A percentile compares a stretch with the other conserved stretches of the same genome.
phyloP scores from a whole-genome alignment of 495 filamentous ascomycete genomes.

The Neurospora africana region DNA sequence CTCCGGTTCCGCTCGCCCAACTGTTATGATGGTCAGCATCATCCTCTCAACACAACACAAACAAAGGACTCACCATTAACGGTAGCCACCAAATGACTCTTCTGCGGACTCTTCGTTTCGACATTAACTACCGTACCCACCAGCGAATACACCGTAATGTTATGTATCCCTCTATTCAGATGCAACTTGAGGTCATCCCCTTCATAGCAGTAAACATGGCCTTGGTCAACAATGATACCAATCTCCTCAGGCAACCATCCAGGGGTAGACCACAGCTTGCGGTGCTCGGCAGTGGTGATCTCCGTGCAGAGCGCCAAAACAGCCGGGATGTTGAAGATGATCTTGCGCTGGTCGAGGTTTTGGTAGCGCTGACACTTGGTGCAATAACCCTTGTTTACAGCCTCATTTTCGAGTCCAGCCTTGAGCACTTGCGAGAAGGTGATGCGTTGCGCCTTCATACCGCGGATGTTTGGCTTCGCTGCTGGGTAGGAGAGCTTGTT shows the following conservation, averaged over 20 bases:
- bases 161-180: slow-evolving; percentile 49
- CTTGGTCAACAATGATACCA: slow-evolving; percentile 70
- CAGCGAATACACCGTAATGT: slow-evolving; percentile 77
- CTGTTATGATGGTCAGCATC: too few relatives aligned
- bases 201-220: slow-evolving; percentile 81
- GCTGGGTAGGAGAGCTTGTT: slow-evolving; percentile 68
- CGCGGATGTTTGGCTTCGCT: slow-evolving; percentile 31
- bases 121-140: slow-evolving; percentile 88
- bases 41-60: too few relatives aligned
- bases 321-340: slow-evolving; percentile 65
- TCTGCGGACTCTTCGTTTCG: slow-evolving; percentile 68
- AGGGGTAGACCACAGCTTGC: slow-evolving; percentile 72
- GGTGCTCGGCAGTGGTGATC: slow-evolving; percentile 56
- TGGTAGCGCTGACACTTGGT: slow-evolving; percentile 79
- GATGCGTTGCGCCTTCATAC: slow-evolving; percentile 41
- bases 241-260: slow-evolving; percentile 90
- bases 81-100: slow-evolving; percentile 82
- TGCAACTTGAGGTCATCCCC: slow-evolving; percentile 72
- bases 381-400: slow-evolving; percentile 79
- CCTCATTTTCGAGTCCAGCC: slow-evolving; percentile 75
- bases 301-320: slow-evolving; percentile 79
- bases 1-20: slow-evolving; percentile 56
- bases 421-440: slow-evolving; percentile 78
- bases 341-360: slow-evolving; percentile 65
- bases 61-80: slow-evolving; percentile 44